Percentiles rank a stretch among this genome's conserved stretches.
Evolutionary conservation across 2,329 filamentous ascomycete genomes (phyloP).

Genomic region (Penicillium polonicum): DNA sequence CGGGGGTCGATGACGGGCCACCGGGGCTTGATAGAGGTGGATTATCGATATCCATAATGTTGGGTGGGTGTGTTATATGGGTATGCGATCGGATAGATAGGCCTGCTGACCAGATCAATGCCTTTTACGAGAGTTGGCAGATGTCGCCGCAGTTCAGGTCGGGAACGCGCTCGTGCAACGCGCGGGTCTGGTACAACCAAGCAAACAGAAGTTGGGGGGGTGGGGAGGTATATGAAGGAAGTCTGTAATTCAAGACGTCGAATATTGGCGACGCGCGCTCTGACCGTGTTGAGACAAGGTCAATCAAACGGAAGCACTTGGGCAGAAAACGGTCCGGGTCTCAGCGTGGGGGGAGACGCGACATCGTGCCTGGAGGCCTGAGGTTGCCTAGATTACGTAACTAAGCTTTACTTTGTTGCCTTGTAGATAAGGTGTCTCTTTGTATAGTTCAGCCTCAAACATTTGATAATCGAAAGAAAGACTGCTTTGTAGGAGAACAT

Average conservation of each 20-base stretch:
- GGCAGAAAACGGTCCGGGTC: constrained; percentile 3
- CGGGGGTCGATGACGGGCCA: constrained; percentile 22
- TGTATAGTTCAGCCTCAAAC: background rate
- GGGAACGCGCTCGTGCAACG: constrained; percentile 27
- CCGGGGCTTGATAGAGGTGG: constrained; percentile 10
- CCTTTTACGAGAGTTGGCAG: background rate
- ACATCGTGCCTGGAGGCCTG: constrained; percentile 10
- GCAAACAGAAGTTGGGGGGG: constrained; percentile 6
- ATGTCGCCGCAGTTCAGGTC: constrained; percentile 12
- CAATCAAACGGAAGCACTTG: constrained; percentile 1
- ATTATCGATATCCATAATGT: constrained; percentile 24
- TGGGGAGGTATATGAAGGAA: background rate
- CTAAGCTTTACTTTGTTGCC: background rate
- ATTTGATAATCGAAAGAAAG: background rate
- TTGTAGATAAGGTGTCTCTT: too few species aligned
- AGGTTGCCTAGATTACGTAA: background rate
- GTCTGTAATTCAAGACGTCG: background rate
- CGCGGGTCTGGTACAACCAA: constrained; percentile 20
- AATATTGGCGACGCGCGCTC: background rate
- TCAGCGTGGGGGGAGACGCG: constrained; percentile 12
- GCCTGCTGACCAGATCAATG: background rate
- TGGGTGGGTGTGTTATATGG: background rate
- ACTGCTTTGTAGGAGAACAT: too few species aligned
- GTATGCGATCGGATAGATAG: constrained; percentile 2
- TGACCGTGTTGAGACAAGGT: background rate